A percentile compares a stretch with the other conserved stretches of the same genome.
Conservation (phyloP, 169 alveolate genomes). For the Eimeria necatrix region DNA sequence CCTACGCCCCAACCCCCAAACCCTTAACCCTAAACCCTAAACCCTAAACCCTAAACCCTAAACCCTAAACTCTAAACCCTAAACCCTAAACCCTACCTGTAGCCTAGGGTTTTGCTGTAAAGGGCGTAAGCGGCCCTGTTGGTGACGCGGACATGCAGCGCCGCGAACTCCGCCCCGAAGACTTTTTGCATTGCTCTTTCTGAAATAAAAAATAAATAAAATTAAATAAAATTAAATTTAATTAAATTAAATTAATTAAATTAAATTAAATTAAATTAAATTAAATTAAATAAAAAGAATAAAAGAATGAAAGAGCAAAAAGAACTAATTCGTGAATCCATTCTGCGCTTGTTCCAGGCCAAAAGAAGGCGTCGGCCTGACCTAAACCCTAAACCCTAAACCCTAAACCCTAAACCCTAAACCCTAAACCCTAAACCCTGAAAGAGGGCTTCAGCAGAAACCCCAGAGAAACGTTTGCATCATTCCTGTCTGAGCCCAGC, state of each 20-base stretch:
- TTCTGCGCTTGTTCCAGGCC: neutral
- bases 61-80: neutral
- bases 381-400: neutral
- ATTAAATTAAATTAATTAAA: too few species aligned
- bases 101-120: slow-evolving; percentile 92
- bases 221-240: neutral
- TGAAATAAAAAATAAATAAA: neutral
- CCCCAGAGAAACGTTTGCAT: too few species aligned
- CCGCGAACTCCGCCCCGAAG: slow-evolving; percentile 91
- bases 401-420: slow-evolving; percentile 33
- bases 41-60: neutral
- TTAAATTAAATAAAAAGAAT: too few species aligned
- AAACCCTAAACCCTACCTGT: slow-evolving; percentile 77
- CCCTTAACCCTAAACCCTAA: neutral
- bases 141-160: slow-evolving; percentile 94
- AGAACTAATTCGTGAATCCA: neutral
- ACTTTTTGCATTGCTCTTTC: slow-evolving; percentile 90
- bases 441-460: too few species aligned
- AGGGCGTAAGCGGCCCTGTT: slow-evolving; percentile 95
- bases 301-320: neutral
- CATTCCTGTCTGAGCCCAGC: too few species aligned
- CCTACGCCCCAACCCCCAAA: neutral
- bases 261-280: neutral
- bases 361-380: too few species aligned
- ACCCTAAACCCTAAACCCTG: slow-evolving; percentile 9